Percentiles rank a stretch among this genome's conserved stretches.
phyloP scores from a whole-genome alignment of 2,329 filamentous ascomycete species.

The Aspergillus ruber region DNA sequence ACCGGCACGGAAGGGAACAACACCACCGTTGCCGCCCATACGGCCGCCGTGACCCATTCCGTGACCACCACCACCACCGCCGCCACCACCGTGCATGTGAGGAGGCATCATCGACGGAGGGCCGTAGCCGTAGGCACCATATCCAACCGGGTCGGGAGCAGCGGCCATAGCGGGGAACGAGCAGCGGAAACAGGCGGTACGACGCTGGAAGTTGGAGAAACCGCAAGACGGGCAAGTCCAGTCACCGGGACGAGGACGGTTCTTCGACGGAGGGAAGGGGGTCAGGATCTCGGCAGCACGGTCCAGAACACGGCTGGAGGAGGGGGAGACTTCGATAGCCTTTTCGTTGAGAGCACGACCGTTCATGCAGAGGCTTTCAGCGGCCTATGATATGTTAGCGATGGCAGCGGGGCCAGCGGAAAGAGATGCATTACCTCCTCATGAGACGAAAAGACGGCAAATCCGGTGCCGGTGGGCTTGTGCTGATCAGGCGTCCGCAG shows the following conservation, averaged over 20 bases:
- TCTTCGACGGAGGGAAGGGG: conserved; percentile 97
- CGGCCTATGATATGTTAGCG: conserved; percentile 51
- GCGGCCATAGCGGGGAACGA: conserved; percentile 93
- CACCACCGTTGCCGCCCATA: conserved; percentile 70
- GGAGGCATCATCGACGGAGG: conserved; percentile 76
- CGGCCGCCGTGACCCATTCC: conserved; percentile 52
- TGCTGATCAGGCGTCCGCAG: conserved; percentile 95
- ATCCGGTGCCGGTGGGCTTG: conserved; percentile 97
- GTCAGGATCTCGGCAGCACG: conserved; percentile 93
- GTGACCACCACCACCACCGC: conserved; percentile 56
- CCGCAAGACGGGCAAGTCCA: conserved; percentile 99
- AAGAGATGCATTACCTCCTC: conserved; percentile 71
- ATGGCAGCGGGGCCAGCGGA: conserved; percentile 1
- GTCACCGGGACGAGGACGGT: conserved; percentile 90
- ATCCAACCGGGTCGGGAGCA: conserved; percentile 67
- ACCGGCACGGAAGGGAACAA: conserved; percentile 94
- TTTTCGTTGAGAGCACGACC: conserved; percentile 96
- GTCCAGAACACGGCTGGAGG: conserved; percentile 92
- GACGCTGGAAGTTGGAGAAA: conserved; percentile 98
- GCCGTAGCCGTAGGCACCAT: conserved; percentile 51
- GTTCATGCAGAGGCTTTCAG: conserved; percentile 98
- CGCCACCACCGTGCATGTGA: conserved; percentile 63
- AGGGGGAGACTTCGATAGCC: conserved; percentile 96
- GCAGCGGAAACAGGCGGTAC: conserved; percentile 97
- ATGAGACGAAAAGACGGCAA: conserved; percentile 97